Evolutionary conservation across 768 basidiomycete species (phyloP).

Genomic region (Lactarius vividus): DNA sequence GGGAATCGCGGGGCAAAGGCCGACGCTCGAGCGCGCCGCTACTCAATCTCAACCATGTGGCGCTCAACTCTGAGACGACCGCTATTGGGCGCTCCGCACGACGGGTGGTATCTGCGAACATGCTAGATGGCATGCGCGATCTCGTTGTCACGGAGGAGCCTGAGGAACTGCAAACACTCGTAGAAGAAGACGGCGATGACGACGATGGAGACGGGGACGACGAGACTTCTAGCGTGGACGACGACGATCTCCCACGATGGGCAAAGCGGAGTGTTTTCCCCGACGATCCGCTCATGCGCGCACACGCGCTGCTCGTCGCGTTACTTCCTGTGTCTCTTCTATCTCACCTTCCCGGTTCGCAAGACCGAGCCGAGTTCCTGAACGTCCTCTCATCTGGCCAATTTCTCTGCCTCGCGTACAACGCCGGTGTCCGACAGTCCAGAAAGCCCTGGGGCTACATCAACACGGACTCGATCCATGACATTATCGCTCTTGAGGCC

Average conservation of each 20-base stretch:
- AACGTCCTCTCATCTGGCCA: constrained; percentile 69
- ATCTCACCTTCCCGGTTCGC: constrained; percentile 36
- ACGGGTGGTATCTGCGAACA: constrained; percentile 59
- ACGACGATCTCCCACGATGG: constrained; percentile 77
- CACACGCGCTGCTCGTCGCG: constrained; percentile 55
- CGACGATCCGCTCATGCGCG: constrained; percentile 58
- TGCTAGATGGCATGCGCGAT: constrained; percentile 51
- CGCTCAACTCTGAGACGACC: background rate
- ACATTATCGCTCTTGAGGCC: constrained; percentile 65
- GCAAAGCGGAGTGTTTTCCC: constrained; percentile 57
- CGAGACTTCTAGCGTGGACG: constrained; percentile 45
- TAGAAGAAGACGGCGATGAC: constrained; percentile 40
- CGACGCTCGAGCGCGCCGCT: constrained; percentile 48
- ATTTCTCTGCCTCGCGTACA: constrained; percentile 77
- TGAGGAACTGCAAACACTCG: constrained; percentile 48
- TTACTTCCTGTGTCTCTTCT: constrained; percentile 60
- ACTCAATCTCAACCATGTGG: constrained; percentile 33
- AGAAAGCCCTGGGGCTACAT: constrained; percentile 89
- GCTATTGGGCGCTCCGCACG: constrained; percentile 33
- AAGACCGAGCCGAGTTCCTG: constrained; percentile 43
- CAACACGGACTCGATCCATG: constrained; percentile 72
- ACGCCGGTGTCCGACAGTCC: constrained; percentile 74
- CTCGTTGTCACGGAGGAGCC: constrained; percentile 55
- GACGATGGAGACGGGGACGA: background rate
- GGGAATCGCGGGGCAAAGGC: constrained; percentile 39